A percentile compares a stretch with the other conserved stretches of the same genome.
These are phyloP conservation scores for Suillus decipiens DNA, from an alignment of 768 basidiomycete species.

Conservation along the genomic window DNA sequence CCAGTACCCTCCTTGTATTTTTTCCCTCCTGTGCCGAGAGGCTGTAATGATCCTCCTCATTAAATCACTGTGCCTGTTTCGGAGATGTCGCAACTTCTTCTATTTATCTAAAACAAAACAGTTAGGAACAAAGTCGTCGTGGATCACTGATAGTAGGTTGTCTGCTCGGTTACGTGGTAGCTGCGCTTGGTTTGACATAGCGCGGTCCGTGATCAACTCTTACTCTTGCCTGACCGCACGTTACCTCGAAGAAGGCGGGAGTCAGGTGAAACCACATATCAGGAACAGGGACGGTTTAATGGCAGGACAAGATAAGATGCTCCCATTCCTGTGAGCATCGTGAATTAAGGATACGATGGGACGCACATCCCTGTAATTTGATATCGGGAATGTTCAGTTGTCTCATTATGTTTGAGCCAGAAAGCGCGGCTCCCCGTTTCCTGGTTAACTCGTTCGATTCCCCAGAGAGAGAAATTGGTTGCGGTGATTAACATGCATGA, in stretches of 20 bases:
- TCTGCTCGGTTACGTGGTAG: background rate
- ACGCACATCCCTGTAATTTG: background rate
- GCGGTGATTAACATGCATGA: background rate
- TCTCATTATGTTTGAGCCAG: background rate
- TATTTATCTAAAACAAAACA: background rate
- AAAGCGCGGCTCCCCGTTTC: background rate
- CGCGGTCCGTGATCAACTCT: background rate
- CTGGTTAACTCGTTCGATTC: background rate
- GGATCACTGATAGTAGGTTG: background rate
- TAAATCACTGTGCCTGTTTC: background rate
- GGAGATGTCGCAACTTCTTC: background rate
- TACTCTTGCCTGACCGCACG: background rate
- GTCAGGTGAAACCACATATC: background rate
- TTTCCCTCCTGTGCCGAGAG: background rate
- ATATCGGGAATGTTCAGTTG: background rate
- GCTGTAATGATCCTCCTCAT: background rate
- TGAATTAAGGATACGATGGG: background rate
- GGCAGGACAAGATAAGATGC: background rate
- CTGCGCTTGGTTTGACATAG: background rate
- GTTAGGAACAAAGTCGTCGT: background rate
- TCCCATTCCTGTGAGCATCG: no score
- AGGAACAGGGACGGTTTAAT: background rate
- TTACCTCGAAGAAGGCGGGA: background rate
- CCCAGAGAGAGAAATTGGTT: background rate
- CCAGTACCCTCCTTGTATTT: conserved; percentile 1